A percentile compares a stretch with the other conserved stretches of the same genome.
These are phyloP conservation scores for Chenopodium album DNA, from an alignment of 148 eudicot species.

Conservation along the genomic window DNA sequence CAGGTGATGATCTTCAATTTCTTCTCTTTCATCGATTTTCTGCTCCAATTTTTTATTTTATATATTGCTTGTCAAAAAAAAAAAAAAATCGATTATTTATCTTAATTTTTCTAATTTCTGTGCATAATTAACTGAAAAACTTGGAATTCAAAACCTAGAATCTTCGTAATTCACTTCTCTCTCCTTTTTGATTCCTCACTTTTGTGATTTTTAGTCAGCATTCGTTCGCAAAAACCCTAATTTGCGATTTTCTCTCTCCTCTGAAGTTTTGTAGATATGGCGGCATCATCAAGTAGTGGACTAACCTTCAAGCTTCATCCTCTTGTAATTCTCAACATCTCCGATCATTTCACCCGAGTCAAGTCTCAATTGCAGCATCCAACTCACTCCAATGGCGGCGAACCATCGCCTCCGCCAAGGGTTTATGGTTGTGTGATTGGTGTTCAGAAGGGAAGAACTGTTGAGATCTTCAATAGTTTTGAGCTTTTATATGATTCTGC, in stretches of 20 bases:
- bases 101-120: not conserved
- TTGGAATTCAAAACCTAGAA: not conserved
- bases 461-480: constrained; percentile 94
- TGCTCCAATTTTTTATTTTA: not conserved
- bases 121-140: not conserved
- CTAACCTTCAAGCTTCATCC: constrained; percentile 96
- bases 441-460: constrained; percentile 76
- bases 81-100: not conserved
- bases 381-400: constrained; percentile 17
- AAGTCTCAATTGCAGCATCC: constrained; percentile 52
- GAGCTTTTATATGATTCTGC: constrained; percentile 64
- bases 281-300: constrained; percentile 84
- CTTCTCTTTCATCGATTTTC: not conserved
- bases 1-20: not conserved
- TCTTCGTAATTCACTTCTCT: not conserved
- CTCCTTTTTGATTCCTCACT: not conserved
- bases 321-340: constrained; percentile 77
- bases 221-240: not conserved
- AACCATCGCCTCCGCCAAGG: constrained; percentile 35
- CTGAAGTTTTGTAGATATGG: constrained; percentile 32
- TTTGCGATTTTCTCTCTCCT: not conserved
- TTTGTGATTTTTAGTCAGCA: not conserved
- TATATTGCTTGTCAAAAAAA: no score
- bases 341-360: constrained; percentile 79
- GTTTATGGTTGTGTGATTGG: constrained; percentile 92